phyloP scores from a whole-genome alignment of 225 moss, liverwort and hornwort species.

The Straminergon stramineum region DNA sequence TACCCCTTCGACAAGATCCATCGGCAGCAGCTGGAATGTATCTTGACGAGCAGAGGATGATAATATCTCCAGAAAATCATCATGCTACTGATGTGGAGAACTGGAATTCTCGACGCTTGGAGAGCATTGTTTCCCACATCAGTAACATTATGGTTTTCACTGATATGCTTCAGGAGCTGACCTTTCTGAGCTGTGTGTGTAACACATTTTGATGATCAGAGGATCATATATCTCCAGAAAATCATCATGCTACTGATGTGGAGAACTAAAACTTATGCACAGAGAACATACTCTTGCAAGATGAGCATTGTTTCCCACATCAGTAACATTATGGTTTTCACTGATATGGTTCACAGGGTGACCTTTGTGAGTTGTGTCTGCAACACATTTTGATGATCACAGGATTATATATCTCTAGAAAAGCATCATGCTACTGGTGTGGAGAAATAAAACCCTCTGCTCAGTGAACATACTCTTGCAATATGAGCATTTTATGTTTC shows the following conservation, averaged over 20 bases:
- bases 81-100: not conserved
- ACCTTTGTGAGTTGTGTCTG: not conserved
- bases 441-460: not conserved
- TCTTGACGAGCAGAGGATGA: not conserved
- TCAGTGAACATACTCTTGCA: not conserved
- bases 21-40: not conserved
- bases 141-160: too few species aligned
- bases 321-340: slow-evolving; percentile 1
- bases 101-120: not conserved
- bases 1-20: not conserved
- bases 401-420: not conserved
- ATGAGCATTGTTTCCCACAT: not conserved
- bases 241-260: not conserved
- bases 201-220: too few species aligned
- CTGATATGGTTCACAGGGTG: not conserved
- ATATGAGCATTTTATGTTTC: not conserved
- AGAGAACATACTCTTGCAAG: not conserved
- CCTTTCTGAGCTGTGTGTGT: not conserved
- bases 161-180: not conserved
- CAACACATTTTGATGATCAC: not conserved
- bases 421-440: slow-evolving; percentile 1
- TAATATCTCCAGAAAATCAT: not conserved
- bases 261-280: not conserved
- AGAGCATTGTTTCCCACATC: too few species aligned
- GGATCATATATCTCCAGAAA: not conserved